Evolutionary conservation across 805 yeast genomes (phyloP), one percentile per base, ranked within the genome.

Genomic region (Wickerhamiella nectarea): DNA sequence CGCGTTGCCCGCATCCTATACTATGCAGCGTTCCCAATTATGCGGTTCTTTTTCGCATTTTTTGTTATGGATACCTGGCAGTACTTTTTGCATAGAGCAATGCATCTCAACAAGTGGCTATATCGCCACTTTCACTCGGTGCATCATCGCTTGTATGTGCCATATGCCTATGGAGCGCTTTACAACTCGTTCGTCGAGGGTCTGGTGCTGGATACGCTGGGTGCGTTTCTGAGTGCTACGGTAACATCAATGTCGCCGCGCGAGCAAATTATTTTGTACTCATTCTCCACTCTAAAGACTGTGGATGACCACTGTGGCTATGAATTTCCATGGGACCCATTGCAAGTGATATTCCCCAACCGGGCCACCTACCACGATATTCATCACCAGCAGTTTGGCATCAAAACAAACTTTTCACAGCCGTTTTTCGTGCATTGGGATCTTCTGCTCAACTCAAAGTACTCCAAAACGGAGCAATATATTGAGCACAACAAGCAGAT

Each of bases 301-400:
- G 95, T 91, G 40, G 97, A 91, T 60, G 98, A 91, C 61, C 98
- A 91, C 64, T 91, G 97, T 62, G 98, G 98, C n/a, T 91, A 89
- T 62, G 76, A 87, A 22, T 68, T 91, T 45, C 97, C 97, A 12
- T 81, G 68, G 60, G 98, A 91, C 62, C 76, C 87, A 18, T 81
- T 91, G 70, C 98, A 91, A 68, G 58, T 76, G 35, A 45, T 89
- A 18, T 91, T 91, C 73, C 97, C 96, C 50, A 91, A 91, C 66
- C 86, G 91, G 59, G 81, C 97, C 11, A 80, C 86, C 25, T 91
- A 86, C 62, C 98, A 91, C 58, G 98, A 91, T 63, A 87, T 91
- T 53, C 98, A 91, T 60, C 98, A 91, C 64, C 98, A 91, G 69
- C 76, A 75, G 55, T 91, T 89, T 70, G 98, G 98, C 31, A 77